phyloP scores from a whole-genome alignment of 768 basidiomycete genomes.

The Lactarius tabidus region DNA sequence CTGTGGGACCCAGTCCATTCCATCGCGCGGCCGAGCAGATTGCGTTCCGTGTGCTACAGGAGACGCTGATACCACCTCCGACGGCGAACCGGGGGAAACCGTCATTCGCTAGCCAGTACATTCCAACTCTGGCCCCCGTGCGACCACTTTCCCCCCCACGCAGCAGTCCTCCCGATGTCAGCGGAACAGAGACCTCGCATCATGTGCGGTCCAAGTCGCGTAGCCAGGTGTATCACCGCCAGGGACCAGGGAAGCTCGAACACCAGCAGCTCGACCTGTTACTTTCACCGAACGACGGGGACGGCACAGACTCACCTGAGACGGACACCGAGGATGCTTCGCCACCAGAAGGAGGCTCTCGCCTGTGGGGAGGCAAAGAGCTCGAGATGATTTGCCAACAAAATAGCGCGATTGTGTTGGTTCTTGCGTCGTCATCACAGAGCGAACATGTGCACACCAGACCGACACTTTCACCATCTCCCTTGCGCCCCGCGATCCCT shows the following conservation, averaged over 20 bases:
- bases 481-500: conserved; percentile 10
- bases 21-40: conserved; percentile 67
- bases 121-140: conserved; percentile 28
- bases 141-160: conserved; percentile 30
- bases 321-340: conserved; percentile 33
- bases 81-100: conserved; percentile 8
- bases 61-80: conserved; percentile 59
- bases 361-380: conserved; percentile 76
- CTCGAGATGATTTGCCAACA: conserved; percentile 82
- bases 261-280: conserved; percentile 41
- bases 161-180: conserved; percentile 16
- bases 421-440: conserved; percentile 63
- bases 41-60: conserved; percentile 80
- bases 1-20: conserved; percentile 40
- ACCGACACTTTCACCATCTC: conserved; percentile 12
- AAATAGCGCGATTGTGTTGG: conserved; percentile 78
- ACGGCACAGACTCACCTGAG: conserved; percentile 21
- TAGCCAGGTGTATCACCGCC: conserved; percentile 62
- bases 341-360: conserved; percentile 40
- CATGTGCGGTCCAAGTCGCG: conserved; percentile 67
- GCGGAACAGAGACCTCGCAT: conserved; percentile 33
- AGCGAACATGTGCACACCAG: conserved; percentile 43
- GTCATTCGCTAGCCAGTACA: conserved; percentile 35
- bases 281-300: conserved; percentile 12
- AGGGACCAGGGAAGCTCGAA: conserved; percentile 62